These are phyloP conservation scores for Neonectria neomacrospora DNA, from an alignment of 2,329 filamentous ascomycete genomes.

Conservation along the genomic window DNA sequence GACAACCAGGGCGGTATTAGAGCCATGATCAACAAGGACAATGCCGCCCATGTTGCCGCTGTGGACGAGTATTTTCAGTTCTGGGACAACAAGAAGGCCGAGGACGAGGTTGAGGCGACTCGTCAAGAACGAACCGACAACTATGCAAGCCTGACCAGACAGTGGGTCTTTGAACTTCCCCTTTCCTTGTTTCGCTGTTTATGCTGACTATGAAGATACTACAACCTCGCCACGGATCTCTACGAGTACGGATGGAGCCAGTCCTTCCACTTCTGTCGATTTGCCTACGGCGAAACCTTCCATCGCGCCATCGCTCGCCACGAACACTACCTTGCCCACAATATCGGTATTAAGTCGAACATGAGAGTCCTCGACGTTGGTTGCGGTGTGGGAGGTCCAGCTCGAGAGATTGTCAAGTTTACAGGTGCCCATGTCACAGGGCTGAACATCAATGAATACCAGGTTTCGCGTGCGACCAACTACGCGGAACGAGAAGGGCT, in stretches of 20 bases:
- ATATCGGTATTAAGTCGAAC: constrained; percentile 80
- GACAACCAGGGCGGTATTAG: constrained; percentile 74
- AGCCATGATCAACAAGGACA: constrained; percentile 84
- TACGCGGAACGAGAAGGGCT: constrained; percentile 85
- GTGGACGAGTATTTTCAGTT: constrained; percentile 92
- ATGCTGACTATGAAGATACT: constrained; percentile 69
- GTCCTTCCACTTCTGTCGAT: constrained; percentile 96
- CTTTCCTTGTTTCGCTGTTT: constrained; percentile 1
- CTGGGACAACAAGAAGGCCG: constrained; percentile 82
- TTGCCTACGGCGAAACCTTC: constrained; percentile 85
- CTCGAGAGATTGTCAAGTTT: constrained; percentile 93
- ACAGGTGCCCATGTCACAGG: constrained; percentile 86
- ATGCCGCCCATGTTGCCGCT: constrained; percentile 75
- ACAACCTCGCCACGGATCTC: constrained; percentile 89
- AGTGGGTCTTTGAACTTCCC: constrained; percentile 64
- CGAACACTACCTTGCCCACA: constrained; percentile 92
- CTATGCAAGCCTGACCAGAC: constrained; percentile 88
- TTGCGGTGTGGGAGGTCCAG: constrained; percentile 94
- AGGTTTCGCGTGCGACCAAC: constrained; percentile 85
- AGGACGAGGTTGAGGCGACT: constrained; percentile 78
- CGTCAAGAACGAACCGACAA: constrained; percentile 77
- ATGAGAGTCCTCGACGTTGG: constrained; percentile 95
- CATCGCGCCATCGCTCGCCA: constrained; percentile 90
- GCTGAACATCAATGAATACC: constrained; percentile 98
- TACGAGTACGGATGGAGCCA: constrained; percentile 96